phyloP scores from a whole-genome alignment of 345 rosid species.

The Linum trigynum region DNA sequence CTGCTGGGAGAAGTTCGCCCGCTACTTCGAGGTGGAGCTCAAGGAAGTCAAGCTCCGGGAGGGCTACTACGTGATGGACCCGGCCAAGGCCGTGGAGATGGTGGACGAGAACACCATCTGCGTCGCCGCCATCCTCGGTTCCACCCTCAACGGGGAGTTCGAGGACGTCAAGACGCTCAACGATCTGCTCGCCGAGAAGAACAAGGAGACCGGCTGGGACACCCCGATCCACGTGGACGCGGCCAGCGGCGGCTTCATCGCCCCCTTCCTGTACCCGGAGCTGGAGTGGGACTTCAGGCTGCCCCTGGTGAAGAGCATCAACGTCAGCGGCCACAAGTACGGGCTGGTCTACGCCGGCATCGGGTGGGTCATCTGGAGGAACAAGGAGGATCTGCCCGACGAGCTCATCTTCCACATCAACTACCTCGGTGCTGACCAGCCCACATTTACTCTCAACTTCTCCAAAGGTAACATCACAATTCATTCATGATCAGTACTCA shows the following conservation, averaged over 20 bases:
- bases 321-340: conserved; percentile 26
- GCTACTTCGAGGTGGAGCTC: conserved; percentile 24
- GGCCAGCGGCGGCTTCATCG: conserved; percentile 25
- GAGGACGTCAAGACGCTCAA: conserved; percentile 23
- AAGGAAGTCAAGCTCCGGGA: conserved; percentile 26
- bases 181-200: conserved; percentile 18
- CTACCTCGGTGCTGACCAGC: conserved; percentile 24
- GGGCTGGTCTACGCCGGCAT: conserved; percentile 23
- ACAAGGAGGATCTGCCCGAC: conserved; percentile 20
- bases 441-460: conserved; percentile 25
- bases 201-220: conserved; percentile 24
- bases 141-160: conserved; percentile 26
- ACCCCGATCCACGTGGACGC: conserved; percentile 24
- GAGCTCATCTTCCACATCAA: conserved; percentile 25
- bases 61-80: conserved; percentile 27
- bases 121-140: conserved; percentile 27
- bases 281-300: conserved; percentile 24
- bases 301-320: conserved; percentile 24
- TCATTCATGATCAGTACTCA: background rate
- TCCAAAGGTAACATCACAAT: conserved; percentile 16
- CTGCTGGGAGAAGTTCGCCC: conserved; percentile 26
- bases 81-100: conserved; percentile 17
- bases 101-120: conserved; percentile 28
- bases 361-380: conserved; percentile 26
- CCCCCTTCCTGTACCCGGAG: conserved; percentile 19